A percentile compares a stretch with the other conserved stretches of the same genome.
These are phyloP conservation scores for Magnaporthales sp. DNA, from an alignment of 2,329 filamentous ascomycete species.

Conservation along the genomic window DNA sequence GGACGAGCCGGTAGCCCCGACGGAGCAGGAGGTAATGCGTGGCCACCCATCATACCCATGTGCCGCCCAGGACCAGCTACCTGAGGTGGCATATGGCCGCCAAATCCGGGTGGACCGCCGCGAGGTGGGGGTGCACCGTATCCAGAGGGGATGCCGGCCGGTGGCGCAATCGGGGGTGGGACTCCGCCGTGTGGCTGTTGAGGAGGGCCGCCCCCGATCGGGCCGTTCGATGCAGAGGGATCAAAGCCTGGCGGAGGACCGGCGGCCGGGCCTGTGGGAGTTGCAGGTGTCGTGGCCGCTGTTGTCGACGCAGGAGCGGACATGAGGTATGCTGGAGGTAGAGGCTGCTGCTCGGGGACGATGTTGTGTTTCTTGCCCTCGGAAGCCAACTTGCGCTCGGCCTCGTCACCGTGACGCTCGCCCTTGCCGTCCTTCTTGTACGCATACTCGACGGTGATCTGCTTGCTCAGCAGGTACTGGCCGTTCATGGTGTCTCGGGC, in stretches of 20 bases:
- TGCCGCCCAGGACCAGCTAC: conserved; percentile 10
- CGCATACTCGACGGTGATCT: conserved; percentile 93
- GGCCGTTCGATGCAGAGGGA: background rate
- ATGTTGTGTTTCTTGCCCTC: conserved; percentile 95
- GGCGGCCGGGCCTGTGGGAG: conserved; percentile 12
- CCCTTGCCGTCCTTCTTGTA: conserved; percentile 99
- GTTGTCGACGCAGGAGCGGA: conserved; percentile 16
- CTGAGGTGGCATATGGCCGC: conserved; percentile 2
- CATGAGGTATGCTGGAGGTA: conserved; percentile 65
- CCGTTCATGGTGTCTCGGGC: conserved; percentile 90
- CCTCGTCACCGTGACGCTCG: conserved; percentile 88
- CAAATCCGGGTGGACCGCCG: background rate
- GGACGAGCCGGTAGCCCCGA: conserved; percentile 42
- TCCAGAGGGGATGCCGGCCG: conserved; percentile 22
- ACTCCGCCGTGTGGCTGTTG: conserved; percentile 8
- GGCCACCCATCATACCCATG: conserved; percentile 15
- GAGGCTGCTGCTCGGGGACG: conserved; percentile 66
- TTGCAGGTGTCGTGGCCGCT: conserved; percentile 15
- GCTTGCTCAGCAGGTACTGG: conserved; percentile 94
- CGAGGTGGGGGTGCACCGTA: conserved; percentile 20
- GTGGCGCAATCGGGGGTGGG: conserved; percentile 14
- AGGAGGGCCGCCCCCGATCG: background rate
- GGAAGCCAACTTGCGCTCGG: conserved; percentile 82
- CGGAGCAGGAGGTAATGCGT: conserved; percentile 37
- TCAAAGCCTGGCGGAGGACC: conserved; percentile 11